Evolutionary conservation across 2,329 filamentous ascomycete species (phyloP).

Genomic region (Hirsutella minnesotensis): DNA sequence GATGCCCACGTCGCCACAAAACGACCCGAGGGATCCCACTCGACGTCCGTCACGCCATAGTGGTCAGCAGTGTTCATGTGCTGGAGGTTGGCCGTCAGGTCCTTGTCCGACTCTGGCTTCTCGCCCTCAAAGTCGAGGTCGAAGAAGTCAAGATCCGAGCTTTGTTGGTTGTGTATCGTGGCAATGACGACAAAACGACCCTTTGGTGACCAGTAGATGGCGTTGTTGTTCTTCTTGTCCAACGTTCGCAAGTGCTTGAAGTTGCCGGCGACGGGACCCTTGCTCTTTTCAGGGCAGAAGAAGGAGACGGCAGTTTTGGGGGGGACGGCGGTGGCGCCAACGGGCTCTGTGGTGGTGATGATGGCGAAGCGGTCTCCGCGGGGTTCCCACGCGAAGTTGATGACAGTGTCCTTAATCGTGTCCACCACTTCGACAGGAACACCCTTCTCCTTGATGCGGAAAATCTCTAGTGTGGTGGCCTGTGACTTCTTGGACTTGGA

Average conservation of each 20-base stretch:
- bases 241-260: slow-evolving; percentile 93
- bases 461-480: slow-evolving; percentile 95
- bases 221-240: slow-evolving; percentile 99
- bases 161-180: slow-evolving; percentile 84
- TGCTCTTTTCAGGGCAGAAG: slow-evolving; percentile 92
- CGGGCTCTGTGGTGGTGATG: slow-evolving; percentile 84
- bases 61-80: slow-evolving; percentile 90
- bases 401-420: slow-evolving; percentile 94
- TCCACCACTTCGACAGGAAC: slow-evolving; percentile 97
- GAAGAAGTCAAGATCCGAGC: slow-evolving; percentile 93
- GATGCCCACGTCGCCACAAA: slow-evolving; percentile 90
- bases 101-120: slow-evolving; percentile 85
- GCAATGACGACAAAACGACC: slow-evolving; percentile 92
- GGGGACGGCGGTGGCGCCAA: slow-evolving; percentile 64
- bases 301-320: slow-evolving; percentile 94
- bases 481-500: slow-evolving; percentile 98
- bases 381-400: slow-evolving; percentile 99
- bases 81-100: slow-evolving; percentile 87
- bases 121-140: slow-evolving; percentile 97
- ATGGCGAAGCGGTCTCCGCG: slow-evolving; percentile 96
- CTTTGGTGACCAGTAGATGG: slow-evolving; percentile 96
- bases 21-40: slow-evolving; percentile 94
- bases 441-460: slow-evolving; percentile 93
- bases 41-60: slow-evolving; percentile 94
- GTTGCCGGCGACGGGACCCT: slow-evolving; percentile 70